Percentiles rank a stretch among this genome's conserved stretches.
These are phyloP conservation scores for Poa pratensis DNA, from an alignment of 176 grass and related monocot species.

Conservation along the genomic window DNA sequence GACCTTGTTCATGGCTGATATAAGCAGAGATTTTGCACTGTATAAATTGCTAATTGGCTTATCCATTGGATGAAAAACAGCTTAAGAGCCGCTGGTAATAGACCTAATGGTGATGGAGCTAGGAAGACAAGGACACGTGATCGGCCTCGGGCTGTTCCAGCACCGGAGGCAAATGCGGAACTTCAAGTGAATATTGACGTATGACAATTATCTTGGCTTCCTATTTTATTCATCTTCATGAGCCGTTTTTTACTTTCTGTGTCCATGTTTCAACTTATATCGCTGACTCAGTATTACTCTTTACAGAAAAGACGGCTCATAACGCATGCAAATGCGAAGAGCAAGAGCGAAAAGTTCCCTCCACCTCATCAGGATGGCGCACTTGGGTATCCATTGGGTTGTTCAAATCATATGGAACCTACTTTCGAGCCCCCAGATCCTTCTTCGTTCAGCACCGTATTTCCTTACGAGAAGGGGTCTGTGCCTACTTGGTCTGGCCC, in stretches of 20 bases:
- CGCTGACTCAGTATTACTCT: not conserved
- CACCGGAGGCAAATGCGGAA: slow-evolving; percentile 87
- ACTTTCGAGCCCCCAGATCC: slow-evolving; percentile 68
- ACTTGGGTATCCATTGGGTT: slow-evolving; percentile 74
- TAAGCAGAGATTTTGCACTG: slow-evolving; percentile 18
- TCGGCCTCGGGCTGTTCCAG: slow-evolving; percentile 71
- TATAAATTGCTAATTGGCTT: slow-evolving; percentile 23
- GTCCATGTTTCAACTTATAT: not conserved
- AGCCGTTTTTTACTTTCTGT: not conserved
- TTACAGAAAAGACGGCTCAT: slow-evolving; percentile 81
- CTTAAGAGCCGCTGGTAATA: slow-evolving; percentile 66
- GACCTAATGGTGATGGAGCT: slow-evolving; percentile 68
- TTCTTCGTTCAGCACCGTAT: slow-evolving; percentile 78
- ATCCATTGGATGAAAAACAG: slow-evolving; percentile 47
- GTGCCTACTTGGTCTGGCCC: slow-evolving; percentile 80
- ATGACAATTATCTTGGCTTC: slow-evolving; percentile 39
- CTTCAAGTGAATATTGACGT: slow-evolving; percentile 92
- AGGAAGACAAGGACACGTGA: slow-evolving; percentile 81
- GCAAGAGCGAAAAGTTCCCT: slow-evolving; percentile 94
- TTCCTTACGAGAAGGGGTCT: slow-evolving; percentile 64
- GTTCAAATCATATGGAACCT: slow-evolving; percentile 78
- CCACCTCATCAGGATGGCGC: slow-evolving; percentile 85
- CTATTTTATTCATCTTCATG: slow-evolving; percentile 13
- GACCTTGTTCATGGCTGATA: slow-evolving; percentile 16
- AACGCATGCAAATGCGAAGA: slow-evolving; percentile 86